phyloP scores from a whole-genome alignment of 768 basidiomycete species.

The Mycena metata region DNA sequence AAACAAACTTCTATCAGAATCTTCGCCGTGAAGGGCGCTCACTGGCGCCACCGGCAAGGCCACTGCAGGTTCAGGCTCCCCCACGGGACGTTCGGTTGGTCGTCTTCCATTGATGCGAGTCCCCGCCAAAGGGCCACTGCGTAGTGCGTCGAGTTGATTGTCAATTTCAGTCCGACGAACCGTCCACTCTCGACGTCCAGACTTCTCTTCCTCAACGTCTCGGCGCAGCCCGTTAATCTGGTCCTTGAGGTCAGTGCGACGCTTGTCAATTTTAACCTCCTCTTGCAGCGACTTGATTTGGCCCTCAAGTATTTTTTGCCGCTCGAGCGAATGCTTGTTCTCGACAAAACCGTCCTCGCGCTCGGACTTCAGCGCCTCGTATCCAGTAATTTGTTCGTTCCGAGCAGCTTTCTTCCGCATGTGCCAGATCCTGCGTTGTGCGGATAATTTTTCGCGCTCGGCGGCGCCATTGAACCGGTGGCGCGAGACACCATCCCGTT shows the following conservation, averaged over 20 bases:
- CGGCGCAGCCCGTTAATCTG: neutral
- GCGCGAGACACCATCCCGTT: neutral
- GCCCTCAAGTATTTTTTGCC: neutral
- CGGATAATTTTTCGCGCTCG: conserved; percentile 24
- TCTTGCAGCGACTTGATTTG: conserved; percentile 16
- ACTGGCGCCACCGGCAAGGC: too few relatives aligned
- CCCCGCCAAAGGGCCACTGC: conserved; percentile 1
- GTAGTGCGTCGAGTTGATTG: neutral
- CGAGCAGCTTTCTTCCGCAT: neutral
- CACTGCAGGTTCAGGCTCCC: neutral
- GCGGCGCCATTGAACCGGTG: conserved; percentile 8
- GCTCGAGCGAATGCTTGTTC: conserved; percentile 4
- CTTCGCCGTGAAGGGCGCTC: too few relatives aligned
- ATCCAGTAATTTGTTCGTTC: conserved; percentile 12
- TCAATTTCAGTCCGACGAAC: conserved; percentile 9
- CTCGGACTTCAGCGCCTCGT: conserved; percentile 14
- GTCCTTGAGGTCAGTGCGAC: conserved; percentile 13
- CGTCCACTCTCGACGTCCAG: neutral
- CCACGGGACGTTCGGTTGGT: neutral
- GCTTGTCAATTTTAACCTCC: conserved; percentile 7
- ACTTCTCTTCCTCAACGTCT: conserved; percentile 2
- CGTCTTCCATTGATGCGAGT: conserved; percentile 17
- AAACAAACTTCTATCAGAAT: too few relatives aligned
- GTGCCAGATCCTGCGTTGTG: conserved; percentile 22
- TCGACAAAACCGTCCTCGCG: conserved; percentile 1